phyloP scores from a whole-genome alignment of 2,329 filamentous ascomycete genomes.

The Colletotrichum gigasporum region DNA sequence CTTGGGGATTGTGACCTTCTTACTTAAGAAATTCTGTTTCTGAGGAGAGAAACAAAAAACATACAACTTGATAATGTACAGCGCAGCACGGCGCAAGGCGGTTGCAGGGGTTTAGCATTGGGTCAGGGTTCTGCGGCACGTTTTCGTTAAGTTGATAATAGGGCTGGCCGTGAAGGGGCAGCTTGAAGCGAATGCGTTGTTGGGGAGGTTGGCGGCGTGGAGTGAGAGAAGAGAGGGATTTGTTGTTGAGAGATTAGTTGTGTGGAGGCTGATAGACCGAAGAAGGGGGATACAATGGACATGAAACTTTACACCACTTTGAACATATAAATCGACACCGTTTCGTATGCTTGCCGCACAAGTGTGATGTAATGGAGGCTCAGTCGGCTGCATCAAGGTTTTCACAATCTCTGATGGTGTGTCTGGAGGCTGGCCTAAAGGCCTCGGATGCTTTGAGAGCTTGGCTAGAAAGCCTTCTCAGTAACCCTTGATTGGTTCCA shows the following conservation, averaged over 20 bases:
- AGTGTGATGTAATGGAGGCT: no score
- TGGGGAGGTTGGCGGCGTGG: constrained; percentile 2
- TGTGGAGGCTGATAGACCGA: constrained; percentile 31
- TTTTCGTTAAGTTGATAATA: constrained; percentile 34
- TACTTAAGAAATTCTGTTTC: constrained; percentile 19
- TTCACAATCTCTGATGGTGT: no score
- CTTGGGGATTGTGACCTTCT: constrained; percentile 30
- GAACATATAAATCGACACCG: neutral
- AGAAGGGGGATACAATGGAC: constrained; percentile 30
- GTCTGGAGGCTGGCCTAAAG: no score
- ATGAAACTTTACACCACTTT: constrained; percentile 29
- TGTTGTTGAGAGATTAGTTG: constrained; percentile 22
- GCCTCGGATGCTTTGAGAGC: no score
- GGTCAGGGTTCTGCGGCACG: constrained; percentile 41
- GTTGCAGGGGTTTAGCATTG: constrained; percentile 49
- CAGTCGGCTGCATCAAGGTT: neutral
- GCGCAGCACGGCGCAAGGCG: constrained; percentile 50
- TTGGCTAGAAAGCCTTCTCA: no score
- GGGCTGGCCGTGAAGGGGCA: constrained; percentile 20
- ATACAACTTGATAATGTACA: constrained; percentile 44
- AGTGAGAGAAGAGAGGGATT: neutral
- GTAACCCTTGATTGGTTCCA: no score
- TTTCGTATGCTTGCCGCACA: neutral
- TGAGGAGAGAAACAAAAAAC: constrained; percentile 32
- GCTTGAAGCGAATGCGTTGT: constrained; percentile 28